A percentile compares a stretch with the other conserved stretches of the same genome.
phyloP scores from a whole-genome alignment of 352 stramenopile genomes.

The Globisporangium barbulae region DNA sequence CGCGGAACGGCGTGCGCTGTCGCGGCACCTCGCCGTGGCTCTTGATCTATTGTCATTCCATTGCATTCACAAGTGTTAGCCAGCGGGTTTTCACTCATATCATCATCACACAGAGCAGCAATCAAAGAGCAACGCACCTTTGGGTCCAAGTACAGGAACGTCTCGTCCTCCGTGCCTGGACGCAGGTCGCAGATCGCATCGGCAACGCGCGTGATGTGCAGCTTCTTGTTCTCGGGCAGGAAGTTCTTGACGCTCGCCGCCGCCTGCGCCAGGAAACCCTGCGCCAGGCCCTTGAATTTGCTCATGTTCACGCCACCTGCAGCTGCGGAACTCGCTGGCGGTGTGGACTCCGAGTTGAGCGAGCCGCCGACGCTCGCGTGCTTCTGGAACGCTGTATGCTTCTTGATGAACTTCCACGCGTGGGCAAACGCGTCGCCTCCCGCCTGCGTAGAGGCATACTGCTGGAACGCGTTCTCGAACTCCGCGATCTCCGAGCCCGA shows the following conservation, averaged over 20 bases:
- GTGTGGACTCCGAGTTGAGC: slow-evolving; percentile 26
- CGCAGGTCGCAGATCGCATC: slow-evolving; percentile 83
- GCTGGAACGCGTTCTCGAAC: slow-evolving; percentile 69
- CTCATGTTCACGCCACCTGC: slow-evolving; percentile 54
- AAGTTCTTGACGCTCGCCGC: slow-evolving; percentile 87
- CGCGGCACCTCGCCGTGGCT: slow-evolving; percentile 61
- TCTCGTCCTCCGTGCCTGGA: slow-evolving; percentile 79
- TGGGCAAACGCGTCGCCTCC: slow-evolving; percentile 36
- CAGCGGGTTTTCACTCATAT: neutral
- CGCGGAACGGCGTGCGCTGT: slow-evolving; percentile 74
- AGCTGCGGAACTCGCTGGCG: slow-evolving; percentile 16
- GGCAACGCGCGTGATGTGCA: slow-evolving; percentile 77
- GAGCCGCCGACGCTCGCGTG: slow-evolving; percentile 61
- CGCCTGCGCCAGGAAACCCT: slow-evolving; percentile 78
- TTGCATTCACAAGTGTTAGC: neutral
- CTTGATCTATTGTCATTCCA: slow-evolving; percentile 49
- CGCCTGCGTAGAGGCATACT: slow-evolving; percentile 33
- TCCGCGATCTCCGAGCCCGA: slow-evolving; percentile 68
- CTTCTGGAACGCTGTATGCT: slow-evolving; percentile 80
- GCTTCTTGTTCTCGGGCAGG: slow-evolving; percentile 84
- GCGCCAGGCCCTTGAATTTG: slow-evolving; percentile 83
- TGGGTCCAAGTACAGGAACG: slow-evolving; percentile 83
- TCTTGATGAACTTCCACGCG: slow-evolving; percentile 80
- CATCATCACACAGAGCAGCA: neutral
- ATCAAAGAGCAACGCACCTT: slow-evolving; percentile 36